Conservation (phyloP, 2,329 filamentous ascomycete genomes). For the Calonectria henricotiae region DNA sequence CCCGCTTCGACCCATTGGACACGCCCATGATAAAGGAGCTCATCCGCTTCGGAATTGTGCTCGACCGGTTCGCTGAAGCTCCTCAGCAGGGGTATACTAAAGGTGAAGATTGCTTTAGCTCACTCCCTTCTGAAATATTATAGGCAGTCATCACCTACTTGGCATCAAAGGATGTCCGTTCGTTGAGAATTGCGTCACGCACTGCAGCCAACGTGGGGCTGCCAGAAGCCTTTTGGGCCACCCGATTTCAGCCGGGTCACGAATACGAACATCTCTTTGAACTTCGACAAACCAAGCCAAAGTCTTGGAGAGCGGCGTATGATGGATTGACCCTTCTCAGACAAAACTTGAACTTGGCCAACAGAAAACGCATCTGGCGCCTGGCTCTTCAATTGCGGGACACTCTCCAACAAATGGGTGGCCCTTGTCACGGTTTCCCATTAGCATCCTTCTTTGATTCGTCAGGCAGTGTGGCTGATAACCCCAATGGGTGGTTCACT, state of each 20-base stretch:
- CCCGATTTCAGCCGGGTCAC: slow-evolving; percentile 34
- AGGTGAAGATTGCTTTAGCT: slow-evolving; percentile 4
- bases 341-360: not conserved
- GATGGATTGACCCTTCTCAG: slow-evolving; percentile 6
- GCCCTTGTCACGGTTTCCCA: slow-evolving; percentile 10
- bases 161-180: slow-evolving; percentile 20
- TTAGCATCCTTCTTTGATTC: slow-evolving; percentile 26
- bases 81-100: slow-evolving; percentile 1
- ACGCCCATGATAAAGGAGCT: slow-evolving; percentile 9
- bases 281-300: slow-evolving; percentile 12
- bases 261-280: slow-evolving; percentile 40
- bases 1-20: slow-evolving; percentile 25
- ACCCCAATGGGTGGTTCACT: slow-evolving; percentile 24
- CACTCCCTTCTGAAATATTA: slow-evolving; percentile 29
- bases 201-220: slow-evolving; percentile 12
- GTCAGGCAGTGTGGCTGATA: not conserved
- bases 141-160: slow-evolving; percentile 28
- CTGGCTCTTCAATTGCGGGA: slow-evolving; percentile 27
- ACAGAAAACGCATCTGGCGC: slow-evolving; percentile 34
- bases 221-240: slow-evolving; percentile 38
- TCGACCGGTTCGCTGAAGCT: slow-evolving; percentile 22
- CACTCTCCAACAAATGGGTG: not conserved
- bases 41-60: not conserved
- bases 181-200: slow-evolving; percentile 27
- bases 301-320: slow-evolving; percentile 35